Evolutionary conservation across 768 basidiomycete species (phyloP).

Genomic region (Serendipita sp.): DNA sequence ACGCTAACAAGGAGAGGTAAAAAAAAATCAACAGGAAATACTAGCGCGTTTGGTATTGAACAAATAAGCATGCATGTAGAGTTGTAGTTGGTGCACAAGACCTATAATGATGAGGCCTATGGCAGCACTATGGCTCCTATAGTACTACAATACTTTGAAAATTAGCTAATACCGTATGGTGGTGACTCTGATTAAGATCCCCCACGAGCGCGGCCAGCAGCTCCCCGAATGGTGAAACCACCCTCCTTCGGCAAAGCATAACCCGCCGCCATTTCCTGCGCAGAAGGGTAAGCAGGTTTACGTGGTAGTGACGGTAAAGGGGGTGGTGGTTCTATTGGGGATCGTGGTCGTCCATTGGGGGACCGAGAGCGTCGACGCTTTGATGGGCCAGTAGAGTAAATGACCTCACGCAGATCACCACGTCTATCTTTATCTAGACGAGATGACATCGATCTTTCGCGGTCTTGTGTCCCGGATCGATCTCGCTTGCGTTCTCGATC

Average conservation of each 20-base stretch:
- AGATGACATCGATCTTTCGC: neutral
- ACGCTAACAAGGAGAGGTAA: too few relatives aligned
- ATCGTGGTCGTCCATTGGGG: neutral
- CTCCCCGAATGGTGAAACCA: constrained; percentile 1
- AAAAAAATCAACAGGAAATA: too few relatives aligned
- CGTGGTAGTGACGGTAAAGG: neutral
- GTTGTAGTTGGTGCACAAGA: too few relatives aligned
- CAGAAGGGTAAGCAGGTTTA: neutral
- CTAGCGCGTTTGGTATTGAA: too few relatives aligned
- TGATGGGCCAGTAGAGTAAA: too few relatives aligned
- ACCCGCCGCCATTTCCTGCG: neutral
- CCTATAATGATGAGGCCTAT: too few relatives aligned
- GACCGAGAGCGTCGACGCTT: too few relatives aligned
- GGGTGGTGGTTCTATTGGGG: neutral
- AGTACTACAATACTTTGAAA: too few relatives aligned
- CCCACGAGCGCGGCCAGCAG: neutral
- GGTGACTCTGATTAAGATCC: neutral
- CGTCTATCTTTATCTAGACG: neutral
- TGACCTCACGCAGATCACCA: neutral
- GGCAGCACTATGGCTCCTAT: too few relatives aligned
- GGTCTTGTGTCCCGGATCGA: neutral
- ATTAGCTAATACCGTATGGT: too few relatives aligned
- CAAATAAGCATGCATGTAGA: too few relatives aligned
- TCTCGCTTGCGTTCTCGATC: neutral
- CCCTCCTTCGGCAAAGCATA: neutral